Base-by-base conservation (phyloP, 2,329 filamentous ascomycete genomes). In the Cytospora paraplurivora region DNA sequence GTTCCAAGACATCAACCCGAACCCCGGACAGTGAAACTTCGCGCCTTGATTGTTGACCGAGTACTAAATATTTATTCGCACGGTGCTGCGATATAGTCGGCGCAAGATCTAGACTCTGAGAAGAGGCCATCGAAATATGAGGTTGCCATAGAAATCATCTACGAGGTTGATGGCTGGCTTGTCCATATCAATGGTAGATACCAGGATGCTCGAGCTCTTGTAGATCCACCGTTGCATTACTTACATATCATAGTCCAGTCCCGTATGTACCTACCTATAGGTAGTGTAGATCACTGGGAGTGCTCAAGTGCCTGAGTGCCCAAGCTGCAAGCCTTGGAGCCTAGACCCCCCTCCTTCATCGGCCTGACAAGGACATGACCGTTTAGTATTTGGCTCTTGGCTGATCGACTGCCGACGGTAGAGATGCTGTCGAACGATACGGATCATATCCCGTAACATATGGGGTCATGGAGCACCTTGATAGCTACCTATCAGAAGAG, bases 221-320 rank as follows among this genome's bases (percentile, higher is more conserved):
- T 17, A 47, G 44, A 11, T 12, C 44, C 44, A 47, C 44, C n/a
- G n/a, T 47, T 47, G n/a, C 44, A 47, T 47, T 47, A 47, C 44
- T 17, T 47, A 47, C 44, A 47, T 47, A 47, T 21, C 44, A 47
- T 47, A 47, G 44, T 27, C 27, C 27, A 27, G 27, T 27, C 27
- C 2, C 27, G 27, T 27, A 27, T 27, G 27, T 27, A n/a, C n/a
- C n/a, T n/a, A n/a, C n/a, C n/a, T n/a, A n/a, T n/a, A n/a, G n/a
- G n/a, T 47, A 47, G 15, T 47, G 44, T 47, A 47, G 44, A 47
- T 47, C 44, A n/a, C n/a, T n/a, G n/a, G n/a, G n/a, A n/a, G n/a
- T n/a, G n/a, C n/a, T n/a, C n/a, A n/a, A n/a, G n/a, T n/a, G n/a
- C n/a, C 7, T 19, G 8, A n/a, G 17, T 15, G 41, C 41, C 41